Evolutionary conservation across 441 rosid species (phyloP), one percentile per base, ranked within the genome.

Genomic region (Hura crepitans): DNA sequence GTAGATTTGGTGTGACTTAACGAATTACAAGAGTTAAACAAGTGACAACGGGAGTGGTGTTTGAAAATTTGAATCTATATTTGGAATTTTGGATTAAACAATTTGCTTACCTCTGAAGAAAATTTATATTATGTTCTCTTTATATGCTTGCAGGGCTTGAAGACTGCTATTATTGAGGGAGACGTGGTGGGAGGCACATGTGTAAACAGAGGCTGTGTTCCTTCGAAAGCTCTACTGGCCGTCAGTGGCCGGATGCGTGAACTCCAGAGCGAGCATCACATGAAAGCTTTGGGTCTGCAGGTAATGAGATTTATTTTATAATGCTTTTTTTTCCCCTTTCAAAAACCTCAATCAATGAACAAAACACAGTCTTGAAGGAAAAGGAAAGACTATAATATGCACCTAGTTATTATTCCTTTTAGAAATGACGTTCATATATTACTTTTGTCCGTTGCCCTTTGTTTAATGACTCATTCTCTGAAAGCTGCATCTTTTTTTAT

Each of bases 141-240:
- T 23, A 23, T 13, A 6, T 66, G 8, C 56, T 57, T 55, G 70
- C 77, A 95, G 99, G 98, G 99, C 60, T 83, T 92, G 64, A 95
- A 92, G 87, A 92, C 97, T 58, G 99, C 97, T 18, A 86, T 95
- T 27, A 82, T 90, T 6, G 99, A 95, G 80, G 97, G 99, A 68
- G 98, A 95, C 78, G 97, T 90, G 49, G 87, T 94, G 62, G 99
- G 99, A 70, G 99, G 99, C 74, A 92, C 99, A 55, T 94, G 99
- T 69, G 99, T 94, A 49, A 94, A 94, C 79, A 84, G 99, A 85
- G 99, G 99, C 0, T 92, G 99, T 80, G 97, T 94, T 61, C 99
- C 99, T 85, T 94, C 99, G 2, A 94, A 94, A 79, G 99, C 99
- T 63, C 97, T 94, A 65, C 78, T 94, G 68, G 99, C 99, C 62